These are phyloP conservation scores for Elaeagnus macrophylla DNA, from an alignment of 306 rosid genomes.

Conservation along the genomic window DNA sequence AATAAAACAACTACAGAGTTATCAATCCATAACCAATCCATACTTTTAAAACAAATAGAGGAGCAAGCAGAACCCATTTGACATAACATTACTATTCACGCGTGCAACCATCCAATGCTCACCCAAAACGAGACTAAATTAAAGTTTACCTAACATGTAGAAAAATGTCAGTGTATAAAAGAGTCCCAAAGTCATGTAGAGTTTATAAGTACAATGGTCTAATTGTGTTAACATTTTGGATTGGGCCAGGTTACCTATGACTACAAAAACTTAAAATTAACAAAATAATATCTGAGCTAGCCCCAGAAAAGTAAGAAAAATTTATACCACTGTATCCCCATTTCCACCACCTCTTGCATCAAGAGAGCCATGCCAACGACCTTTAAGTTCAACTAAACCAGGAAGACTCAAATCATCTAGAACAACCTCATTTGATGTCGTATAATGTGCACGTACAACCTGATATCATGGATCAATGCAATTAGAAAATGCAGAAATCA, in stretches of 20 bases:
- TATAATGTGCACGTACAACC: constrained; percentile 50
- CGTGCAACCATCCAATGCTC: no score
- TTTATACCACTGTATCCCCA: constrained; percentile 82
- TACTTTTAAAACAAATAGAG: no score
- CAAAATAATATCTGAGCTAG: constrained; percentile 5
- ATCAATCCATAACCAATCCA: no score
- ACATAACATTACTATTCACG: no score
- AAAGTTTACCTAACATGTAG: no score
- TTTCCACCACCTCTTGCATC: constrained; percentile 96
- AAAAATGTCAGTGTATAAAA: no score
- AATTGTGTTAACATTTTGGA: no score
- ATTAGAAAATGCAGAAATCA: constrained; percentile 4
- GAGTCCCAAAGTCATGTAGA: no score
- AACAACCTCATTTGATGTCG: constrained; percentile 45
- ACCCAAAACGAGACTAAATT: no score
- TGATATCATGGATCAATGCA: constrained; percentile 27
- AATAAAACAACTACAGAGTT: no score
- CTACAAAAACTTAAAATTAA: background rate
- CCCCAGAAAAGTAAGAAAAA: constrained; percentile 15
- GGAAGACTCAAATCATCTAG: constrained; percentile 74
- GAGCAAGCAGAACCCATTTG: no score
- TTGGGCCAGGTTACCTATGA: background rate
- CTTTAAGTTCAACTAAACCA: constrained; percentile 75
- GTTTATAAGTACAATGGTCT: no score
- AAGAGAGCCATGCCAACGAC: constrained; percentile 86